phyloP scores from a whole-genome alignment of 352 stramenopile species.

The Globisporangium sylvaticum region DNA sequence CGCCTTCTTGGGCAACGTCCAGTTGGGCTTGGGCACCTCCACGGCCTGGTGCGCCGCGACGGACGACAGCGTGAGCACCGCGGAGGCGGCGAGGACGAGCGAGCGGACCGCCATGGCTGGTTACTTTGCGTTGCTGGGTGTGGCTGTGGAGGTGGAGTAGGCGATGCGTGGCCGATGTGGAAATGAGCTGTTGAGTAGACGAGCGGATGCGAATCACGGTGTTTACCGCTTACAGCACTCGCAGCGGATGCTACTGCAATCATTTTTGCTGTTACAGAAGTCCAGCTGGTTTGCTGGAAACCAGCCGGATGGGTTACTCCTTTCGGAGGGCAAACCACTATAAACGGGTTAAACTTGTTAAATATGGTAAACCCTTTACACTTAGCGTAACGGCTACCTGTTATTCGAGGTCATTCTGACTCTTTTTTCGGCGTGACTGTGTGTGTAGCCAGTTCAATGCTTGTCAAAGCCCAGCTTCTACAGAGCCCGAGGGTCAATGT shows the following conservation, averaged over 20 bases:
- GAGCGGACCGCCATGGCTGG: not conserved
- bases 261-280: not conserved
- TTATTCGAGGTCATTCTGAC: not conserved
- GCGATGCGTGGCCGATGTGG: not conserved
- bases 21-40: constrained; percentile 15
- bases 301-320: not conserved
- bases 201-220: not conserved
- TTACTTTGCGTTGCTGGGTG: not conserved
- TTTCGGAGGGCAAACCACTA: not conserved
- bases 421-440: not conserved
- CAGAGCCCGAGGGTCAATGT: not conserved
- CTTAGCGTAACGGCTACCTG: too few species aligned
- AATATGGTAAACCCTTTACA: not conserved
- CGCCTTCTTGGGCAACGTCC: constrained; percentile 16
- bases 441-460: not conserved
- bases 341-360: not conserved
- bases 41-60: constrained; percentile 14
- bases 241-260: not conserved
- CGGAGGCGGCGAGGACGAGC: not conserved
- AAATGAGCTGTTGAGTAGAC: not conserved
- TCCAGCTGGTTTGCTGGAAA: not conserved
- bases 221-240: not conserved
- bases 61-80: not conserved
- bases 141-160: not conserved
- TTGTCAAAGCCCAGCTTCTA: not conserved